Conservation (phyloP, 352 stramenopile genomes). For the Phytophthora pini region DNA sequence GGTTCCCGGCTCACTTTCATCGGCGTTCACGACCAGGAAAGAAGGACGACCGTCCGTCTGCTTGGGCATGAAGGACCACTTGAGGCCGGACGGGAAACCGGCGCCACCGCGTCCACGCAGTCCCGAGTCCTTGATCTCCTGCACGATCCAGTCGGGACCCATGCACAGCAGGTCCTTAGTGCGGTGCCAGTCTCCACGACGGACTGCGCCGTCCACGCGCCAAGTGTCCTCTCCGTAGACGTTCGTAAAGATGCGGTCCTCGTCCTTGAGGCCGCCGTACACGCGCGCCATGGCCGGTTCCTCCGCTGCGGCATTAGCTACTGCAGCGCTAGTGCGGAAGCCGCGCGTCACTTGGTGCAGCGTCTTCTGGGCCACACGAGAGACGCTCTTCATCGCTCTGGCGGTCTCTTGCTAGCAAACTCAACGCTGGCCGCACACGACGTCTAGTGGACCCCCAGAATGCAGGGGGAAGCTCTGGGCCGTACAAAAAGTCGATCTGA, state of each 20-base stretch:
- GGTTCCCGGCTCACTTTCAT: conserved; percentile 99
- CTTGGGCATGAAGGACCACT: conserved; percentile 99
- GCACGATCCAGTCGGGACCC: conserved; percentile 99
- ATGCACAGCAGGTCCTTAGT: conserved; percentile 98
- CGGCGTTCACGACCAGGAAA: conserved; percentile 99
- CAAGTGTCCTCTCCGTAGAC: conserved; percentile 97
- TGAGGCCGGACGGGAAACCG: conserved; percentile 98
- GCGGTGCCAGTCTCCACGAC: conserved; percentile 97
- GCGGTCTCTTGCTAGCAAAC: conserved; percentile 18
- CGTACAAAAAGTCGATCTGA: conserved; percentile 35
- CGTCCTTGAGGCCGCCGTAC: conserved; percentile 97
- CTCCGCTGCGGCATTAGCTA: conserved; percentile 50
- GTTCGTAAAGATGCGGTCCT: conserved; percentile 99
- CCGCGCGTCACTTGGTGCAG: conserved; percentile 40
- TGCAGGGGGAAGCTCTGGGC: conserved; percentile 10
- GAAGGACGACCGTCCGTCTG: conserved; percentile 97
- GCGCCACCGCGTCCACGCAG: conserved; percentile 97
- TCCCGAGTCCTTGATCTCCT: conserved; percentile 99
- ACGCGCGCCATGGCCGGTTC: conserved; percentile 75
- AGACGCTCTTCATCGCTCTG: conserved; percentile 45
- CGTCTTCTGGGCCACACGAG: conserved; percentile 40
- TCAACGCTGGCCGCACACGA: conserved; percentile 29
- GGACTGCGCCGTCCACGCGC: conserved; percentile 86
- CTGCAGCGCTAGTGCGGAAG: conserved; percentile 46
- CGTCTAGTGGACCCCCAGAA: conserved; percentile 35